These are phyloP conservation scores for Carallia brachiata DNA, from an alignment of 345 rosid genomes.

Conservation along the genomic window DNA sequence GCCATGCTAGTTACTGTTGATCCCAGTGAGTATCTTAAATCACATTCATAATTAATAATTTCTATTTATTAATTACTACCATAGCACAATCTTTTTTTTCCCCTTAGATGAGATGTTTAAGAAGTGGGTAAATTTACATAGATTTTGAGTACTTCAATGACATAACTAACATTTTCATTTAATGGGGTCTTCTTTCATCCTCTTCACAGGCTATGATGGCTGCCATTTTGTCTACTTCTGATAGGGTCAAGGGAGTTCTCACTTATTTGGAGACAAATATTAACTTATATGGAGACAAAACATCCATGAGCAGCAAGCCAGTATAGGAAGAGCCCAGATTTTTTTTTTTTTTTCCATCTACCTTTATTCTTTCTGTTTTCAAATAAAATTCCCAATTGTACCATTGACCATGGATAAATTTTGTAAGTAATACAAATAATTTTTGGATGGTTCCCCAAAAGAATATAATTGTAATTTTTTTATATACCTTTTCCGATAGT, in stretches of 20 bases:
- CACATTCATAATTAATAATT: too few species aligned
- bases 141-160: too few species aligned
- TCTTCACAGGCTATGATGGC: slow-evolving; percentile 22
- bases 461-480: too few species aligned
- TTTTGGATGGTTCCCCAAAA: neutral
- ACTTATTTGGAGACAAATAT: neutral
- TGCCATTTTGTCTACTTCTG: slow-evolving; percentile 23
- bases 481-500: too few species aligned
- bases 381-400: neutral
- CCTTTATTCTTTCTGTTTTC: neutral
- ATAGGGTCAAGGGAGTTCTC: neutral
- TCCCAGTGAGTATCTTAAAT: slow-evolving; percentile 55
- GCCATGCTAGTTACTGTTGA: slow-evolving; percentile 88
- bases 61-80: too few species aligned
- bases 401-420: neutral
- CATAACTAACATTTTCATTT: neutral
- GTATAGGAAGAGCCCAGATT: neutral
- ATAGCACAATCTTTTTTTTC: too few species aligned
- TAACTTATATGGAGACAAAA: neutral
- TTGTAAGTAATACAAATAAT: slow-evolving; percentile 10
- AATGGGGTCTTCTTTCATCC: neutral
- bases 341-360: neutral
- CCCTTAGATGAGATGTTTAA: too few species aligned
- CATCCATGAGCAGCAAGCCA: neutral
- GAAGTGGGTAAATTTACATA: too few species aligned